A percentile compares a stretch with the other conserved stretches of the same genome.
phyloP scores from a whole-genome alignment of 1,139 yeast genomes.

The Komagataea norvegica region DNA sequence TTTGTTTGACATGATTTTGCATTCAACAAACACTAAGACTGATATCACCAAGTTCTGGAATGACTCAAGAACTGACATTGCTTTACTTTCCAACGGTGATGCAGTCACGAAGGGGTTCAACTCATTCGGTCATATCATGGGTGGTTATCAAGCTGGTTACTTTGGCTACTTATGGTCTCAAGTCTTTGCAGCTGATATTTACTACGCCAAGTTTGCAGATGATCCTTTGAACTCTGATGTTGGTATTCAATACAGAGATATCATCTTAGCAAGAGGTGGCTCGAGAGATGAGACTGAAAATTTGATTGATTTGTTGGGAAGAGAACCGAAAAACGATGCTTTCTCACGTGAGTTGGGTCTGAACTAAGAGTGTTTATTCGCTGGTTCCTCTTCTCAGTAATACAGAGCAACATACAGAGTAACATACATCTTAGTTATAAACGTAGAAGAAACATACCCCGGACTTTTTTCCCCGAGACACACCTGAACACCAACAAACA shows the following conservation, averaged over 20 bases:
- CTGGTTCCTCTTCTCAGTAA: no score
- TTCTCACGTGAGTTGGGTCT: slow-evolving; percentile 60
- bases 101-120: slow-evolving; percentile 59
- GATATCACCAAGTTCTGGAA: slow-evolving; percentile 61
- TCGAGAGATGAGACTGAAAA: slow-evolving; percentile 63
- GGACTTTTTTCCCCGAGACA: no score
- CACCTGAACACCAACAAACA: no score
- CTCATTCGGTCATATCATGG: slow-evolving; percentile 72
- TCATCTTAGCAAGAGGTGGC: slow-evolving; percentile 68
- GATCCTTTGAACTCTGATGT: slow-evolving; percentile 60
- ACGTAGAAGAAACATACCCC: no score
- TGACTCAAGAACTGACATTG: slow-evolving; percentile 51
- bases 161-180: slow-evolving; percentile 84
- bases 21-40: slow-evolving; percentile 43
- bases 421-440: no score
- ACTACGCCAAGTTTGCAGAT: slow-evolving; percentile 60
- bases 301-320: slow-evolving; percentile 63
- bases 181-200: slow-evolving; percentile 82
- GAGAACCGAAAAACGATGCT: slow-evolving; percentile 69
- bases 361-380: slow-evolving; percentile 1
- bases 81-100: slow-evolving; percentile 53
- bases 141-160: slow-evolving; percentile 83
- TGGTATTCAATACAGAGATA: slow-evolving; percentile 68
- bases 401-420: no score
- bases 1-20: slow-evolving; percentile 68